Evolutionary conservation across 345 rosid genomes (phyloP).

Genomic region (Reutealis trisperma): DNA sequence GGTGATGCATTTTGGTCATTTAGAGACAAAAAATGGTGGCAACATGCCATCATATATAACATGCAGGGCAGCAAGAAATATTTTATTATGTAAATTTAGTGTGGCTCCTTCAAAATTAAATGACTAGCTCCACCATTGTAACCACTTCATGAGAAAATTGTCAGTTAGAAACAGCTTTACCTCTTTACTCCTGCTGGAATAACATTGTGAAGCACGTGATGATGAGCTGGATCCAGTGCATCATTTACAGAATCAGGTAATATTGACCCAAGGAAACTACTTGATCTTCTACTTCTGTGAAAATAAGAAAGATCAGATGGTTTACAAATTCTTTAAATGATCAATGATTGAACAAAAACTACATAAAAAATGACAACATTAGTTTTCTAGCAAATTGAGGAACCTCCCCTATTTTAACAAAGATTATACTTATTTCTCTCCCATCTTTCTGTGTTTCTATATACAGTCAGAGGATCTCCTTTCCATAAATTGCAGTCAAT

Average conservation of each 20-base stretch:
- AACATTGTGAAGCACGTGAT: conserved; percentile 74
- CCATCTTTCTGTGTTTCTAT: not conserved
- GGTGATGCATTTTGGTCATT: not conserved
- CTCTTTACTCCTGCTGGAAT: conserved; percentile 71
- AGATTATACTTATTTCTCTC: not conserved
- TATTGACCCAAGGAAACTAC: conserved; percentile 72
- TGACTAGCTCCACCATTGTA: not conserved
- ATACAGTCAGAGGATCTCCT: not conserved
- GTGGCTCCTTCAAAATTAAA: not conserved
- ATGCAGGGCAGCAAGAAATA: too few species aligned
- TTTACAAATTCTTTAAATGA: not conserved
- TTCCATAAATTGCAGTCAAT: not conserved
- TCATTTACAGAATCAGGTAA: conserved; percentile 79
- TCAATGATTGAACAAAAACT: not conserved
- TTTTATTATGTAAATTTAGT: too few species aligned
- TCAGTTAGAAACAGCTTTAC: conserved; percentile 33
- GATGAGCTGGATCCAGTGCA: conserved; percentile 76
- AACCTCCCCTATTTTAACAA: not conserved
- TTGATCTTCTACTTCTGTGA: conserved; percentile 62
- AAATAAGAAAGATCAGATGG: conserved; percentile 2
- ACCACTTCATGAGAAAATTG: not conserved
- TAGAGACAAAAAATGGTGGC: too few species aligned
- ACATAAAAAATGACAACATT: not conserved
- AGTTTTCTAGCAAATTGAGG: not conserved
- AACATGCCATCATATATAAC: not conserved